Evolutionary conservation across 1,284 basidiomycete species (phyloP).

Genomic region (Tylopilus orsonianus): DNA sequence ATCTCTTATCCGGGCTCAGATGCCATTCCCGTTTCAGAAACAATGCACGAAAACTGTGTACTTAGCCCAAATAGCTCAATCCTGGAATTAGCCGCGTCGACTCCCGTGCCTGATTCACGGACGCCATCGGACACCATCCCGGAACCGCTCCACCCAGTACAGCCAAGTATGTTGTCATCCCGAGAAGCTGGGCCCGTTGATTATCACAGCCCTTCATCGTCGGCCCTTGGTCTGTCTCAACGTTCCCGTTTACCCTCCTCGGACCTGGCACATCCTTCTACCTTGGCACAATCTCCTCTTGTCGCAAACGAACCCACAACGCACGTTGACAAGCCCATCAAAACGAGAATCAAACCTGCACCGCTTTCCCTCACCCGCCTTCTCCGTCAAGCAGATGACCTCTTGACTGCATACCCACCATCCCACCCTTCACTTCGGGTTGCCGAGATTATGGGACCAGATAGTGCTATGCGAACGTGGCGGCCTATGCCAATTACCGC

Average conservation of each 20-base stretch:
- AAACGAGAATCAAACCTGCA: conserved; percentile 22
- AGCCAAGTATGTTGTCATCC: background rate
- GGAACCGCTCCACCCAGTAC: background rate
- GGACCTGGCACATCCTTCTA: background rate
- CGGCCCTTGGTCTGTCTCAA: background rate
- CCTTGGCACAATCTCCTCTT: background rate
- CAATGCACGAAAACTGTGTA: background rate
- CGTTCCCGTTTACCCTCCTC: conserved; percentile 6
- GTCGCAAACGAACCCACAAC: conserved; percentile 31
- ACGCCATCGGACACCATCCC: conserved; percentile 14
- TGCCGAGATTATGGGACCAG: conserved; percentile 68
- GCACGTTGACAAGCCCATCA: conserved; percentile 5
- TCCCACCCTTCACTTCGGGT: conserved; percentile 47
- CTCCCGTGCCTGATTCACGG: conserved; percentile 23
- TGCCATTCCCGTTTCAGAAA: background rate
- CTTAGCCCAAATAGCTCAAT: background rate
- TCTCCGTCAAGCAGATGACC: conserved; percentile 44
- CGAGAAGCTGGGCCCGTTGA: conserved; percentile 3
- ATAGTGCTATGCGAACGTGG: conserved; percentile 47
- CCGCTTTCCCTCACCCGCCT: conserved; percentile 42
- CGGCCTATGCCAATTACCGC: conserved; percentile 15
- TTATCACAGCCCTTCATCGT: conserved; percentile 3
- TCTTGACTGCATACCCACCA: conserved; percentile 46
- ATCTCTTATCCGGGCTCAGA: background rate
- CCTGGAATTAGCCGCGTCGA: conserved; percentile 18